These are phyloP conservation scores for Rauvolfia tetraphylla DNA, from an alignment of 257 asterid species.

Conservation along the genomic window DNA sequence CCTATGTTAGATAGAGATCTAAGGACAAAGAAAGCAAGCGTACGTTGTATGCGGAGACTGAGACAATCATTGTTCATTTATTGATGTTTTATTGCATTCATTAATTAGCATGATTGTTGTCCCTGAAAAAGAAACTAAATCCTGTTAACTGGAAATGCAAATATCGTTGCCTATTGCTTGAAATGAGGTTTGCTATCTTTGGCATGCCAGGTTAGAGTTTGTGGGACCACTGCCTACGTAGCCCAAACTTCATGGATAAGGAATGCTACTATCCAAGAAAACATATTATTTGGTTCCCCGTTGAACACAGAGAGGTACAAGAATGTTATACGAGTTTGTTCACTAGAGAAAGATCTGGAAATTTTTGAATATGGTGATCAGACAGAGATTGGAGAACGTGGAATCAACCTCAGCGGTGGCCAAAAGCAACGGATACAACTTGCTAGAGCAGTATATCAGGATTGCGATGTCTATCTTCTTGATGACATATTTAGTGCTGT, in stretches of 20 bases:
- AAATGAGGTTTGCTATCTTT: neutral
- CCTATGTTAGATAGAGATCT: neutral
- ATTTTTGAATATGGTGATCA: slow-evolving; percentile 58
- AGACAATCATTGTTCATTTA: neutral
- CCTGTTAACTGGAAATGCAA: neutral
- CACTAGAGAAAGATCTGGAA: slow-evolving; percentile 65
- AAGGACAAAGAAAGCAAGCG: neutral
- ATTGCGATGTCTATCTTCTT: slow-evolving; percentile 60
- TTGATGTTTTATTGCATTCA: neutral
- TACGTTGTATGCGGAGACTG: neutral
- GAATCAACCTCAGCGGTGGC: slow-evolving; percentile 79
- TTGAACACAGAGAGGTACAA: slow-evolving; percentile 49
- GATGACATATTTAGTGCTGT: slow-evolving; percentile 86
- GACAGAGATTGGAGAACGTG: slow-evolving; percentile 78
- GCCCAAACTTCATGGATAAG: slow-evolving; percentile 79
- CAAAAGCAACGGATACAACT: slow-evolving; percentile 81
- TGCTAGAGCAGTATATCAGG: slow-evolving; percentile 80
- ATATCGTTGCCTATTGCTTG: neutral
- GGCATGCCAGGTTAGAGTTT: slow-evolving; percentile 48
- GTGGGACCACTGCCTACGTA: slow-evolving; percentile 73
- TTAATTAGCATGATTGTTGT: neutral
- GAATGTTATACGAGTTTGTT: slow-evolving; percentile 47
- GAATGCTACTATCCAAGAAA: slow-evolving; percentile 62
- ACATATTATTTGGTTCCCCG: slow-evolving; percentile 64
- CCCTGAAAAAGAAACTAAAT: neutral